Percentiles rank a stretch among this genome's conserved stretches.
These are phyloP conservation scores for Lasiodiplodia gonubiensis DNA, from an alignment of 2,329 filamentous ascomycete genomes.

Conservation along the genomic window DNA sequence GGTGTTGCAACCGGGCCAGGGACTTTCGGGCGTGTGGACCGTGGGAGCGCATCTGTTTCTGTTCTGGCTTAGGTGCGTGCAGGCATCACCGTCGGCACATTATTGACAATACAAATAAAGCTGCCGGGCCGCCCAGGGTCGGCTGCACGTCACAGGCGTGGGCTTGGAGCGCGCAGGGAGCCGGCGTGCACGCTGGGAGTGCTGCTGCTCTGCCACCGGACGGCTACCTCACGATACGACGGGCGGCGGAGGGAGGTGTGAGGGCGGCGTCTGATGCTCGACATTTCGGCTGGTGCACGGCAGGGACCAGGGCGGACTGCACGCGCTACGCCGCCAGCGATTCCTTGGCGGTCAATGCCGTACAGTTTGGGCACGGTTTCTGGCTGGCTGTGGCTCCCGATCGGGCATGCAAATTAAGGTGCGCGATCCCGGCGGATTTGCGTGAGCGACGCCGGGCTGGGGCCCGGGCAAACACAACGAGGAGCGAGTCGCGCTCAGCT, in stretches of 20 bases:
- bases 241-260: background rate
- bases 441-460: background rate
- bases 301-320: slow-evolving; percentile 8
- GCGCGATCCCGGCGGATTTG: slow-evolving; percentile 24
- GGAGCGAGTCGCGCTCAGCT: slow-evolving; percentile 6
- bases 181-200: background rate
- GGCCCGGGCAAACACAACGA: slow-evolving; percentile 1
- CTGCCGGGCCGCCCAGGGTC: slow-evolving; percentile 13
- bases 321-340: slow-evolving; percentile 3
- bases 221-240: slow-evolving; percentile 21
- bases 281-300: slow-evolving; percentile 13
- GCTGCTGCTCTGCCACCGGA: background rate
- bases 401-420: slow-evolving; percentile 27
- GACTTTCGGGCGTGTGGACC: background rate
- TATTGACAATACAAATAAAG: slow-evolving; percentile 28
- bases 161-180: background rate
- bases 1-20: slow-evolving; percentile 14
- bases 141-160: slow-evolving; percentile 18
- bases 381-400: slow-evolving; percentile 24
- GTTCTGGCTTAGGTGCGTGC: slow-evolving; percentile 1
- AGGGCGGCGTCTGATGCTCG: slow-evolving; percentile 17
- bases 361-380: slow-evolving; percentile 1
- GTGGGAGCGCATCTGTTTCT: slow-evolving; percentile 4
- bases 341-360: slow-evolving; percentile 25
- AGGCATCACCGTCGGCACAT: slow-evolving; percentile 18